Evolutionary conservation across 306 rosid species (phyloP).

Genomic region (Rosa rugosa): DNA sequence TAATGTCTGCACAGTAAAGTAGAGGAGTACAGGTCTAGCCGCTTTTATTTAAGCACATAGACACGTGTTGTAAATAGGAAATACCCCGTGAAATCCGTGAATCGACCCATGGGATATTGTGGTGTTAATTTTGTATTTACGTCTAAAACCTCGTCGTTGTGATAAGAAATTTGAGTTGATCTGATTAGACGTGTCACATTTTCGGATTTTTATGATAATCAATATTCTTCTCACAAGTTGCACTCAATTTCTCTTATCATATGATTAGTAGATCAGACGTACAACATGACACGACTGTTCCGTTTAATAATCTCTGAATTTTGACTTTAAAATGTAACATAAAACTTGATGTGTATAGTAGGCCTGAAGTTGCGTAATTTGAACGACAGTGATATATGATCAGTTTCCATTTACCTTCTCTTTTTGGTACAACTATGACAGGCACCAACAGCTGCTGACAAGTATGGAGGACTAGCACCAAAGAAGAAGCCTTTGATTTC

Average conservation of each 20-base stretch:
- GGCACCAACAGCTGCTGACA: constrained; percentile 46
- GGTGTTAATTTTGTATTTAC: not conserved
- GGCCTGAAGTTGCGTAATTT: not conserved
- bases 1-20: not conserved
- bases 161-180: not conserved
- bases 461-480: constrained; percentile 81
- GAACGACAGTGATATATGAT: not conserved
- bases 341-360: too few relatives aligned
- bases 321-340: too few relatives aligned
- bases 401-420: not conserved
- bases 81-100: too few relatives aligned
- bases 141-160: too few relatives aligned
- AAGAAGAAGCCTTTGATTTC: constrained; percentile 94
- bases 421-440: constrained; percentile 17
- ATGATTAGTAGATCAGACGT: too few relatives aligned
- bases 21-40: not conserved
- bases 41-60: not conserved
- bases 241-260: too few relatives aligned
- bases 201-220: too few relatives aligned
- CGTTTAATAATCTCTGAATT: too few relatives aligned
- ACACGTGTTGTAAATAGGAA: not conserved
- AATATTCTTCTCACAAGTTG: too few relatives aligned
- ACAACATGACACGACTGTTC: not conserved
- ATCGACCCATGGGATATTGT: too few relatives aligned
- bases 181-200: not conserved